phyloP scores from a whole-genome alignment of 1,139 yeast genomes.

The Kodamaea arcana region DNA sequence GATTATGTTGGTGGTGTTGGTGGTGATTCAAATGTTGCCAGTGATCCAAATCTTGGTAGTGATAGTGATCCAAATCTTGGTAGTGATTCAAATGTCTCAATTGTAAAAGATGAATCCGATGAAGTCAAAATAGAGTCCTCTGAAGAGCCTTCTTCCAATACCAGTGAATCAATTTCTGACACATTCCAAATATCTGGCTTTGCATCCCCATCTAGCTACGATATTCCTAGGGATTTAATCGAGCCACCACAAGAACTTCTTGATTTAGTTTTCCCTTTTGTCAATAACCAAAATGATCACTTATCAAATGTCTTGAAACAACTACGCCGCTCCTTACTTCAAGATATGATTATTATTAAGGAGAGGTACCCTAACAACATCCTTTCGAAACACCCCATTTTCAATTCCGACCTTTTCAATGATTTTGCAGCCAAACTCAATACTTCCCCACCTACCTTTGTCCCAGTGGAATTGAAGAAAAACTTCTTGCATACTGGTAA shows the following conservation, averaged over 20 bases:
- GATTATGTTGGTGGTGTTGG: too few relatives aligned
- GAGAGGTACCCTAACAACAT: slow-evolving; percentile 24
- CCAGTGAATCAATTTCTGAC: slow-evolving; percentile 13
- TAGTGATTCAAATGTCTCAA: too few relatives aligned
- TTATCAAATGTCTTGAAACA: slow-evolving; percentile 18
- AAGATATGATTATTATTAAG: slow-evolving; percentile 32
- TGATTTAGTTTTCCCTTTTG: slow-evolving; percentile 29
- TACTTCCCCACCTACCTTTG: background rate
- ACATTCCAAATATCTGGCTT: slow-evolving; percentile 27
- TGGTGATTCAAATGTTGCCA: too few relatives aligned
- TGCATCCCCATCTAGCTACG: slow-evolving; percentile 15
- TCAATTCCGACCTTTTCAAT: slow-evolving; percentile 20
- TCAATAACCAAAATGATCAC: slow-evolving; percentile 13
- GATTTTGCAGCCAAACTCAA: slow-evolving; percentile 18
- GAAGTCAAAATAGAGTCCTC: too few relatives aligned
- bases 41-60: too few relatives aligned
- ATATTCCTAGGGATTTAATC: slow-evolving; percentile 17
- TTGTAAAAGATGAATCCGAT: too few relatives aligned
- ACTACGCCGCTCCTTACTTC: slow-evolving; percentile 26
- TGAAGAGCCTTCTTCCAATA: slow-evolving; percentile 8
- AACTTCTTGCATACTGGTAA: background rate
- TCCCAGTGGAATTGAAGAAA: background rate
- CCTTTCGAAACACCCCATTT: slow-evolving; percentile 25
- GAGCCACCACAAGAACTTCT: slow-evolving; percentile 29
- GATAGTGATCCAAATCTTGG: too few relatives aligned